Base-by-base conservation (phyloP, 2,329 filamentous ascomycete genomes). In the Aspergillus ochraceus region DNA sequence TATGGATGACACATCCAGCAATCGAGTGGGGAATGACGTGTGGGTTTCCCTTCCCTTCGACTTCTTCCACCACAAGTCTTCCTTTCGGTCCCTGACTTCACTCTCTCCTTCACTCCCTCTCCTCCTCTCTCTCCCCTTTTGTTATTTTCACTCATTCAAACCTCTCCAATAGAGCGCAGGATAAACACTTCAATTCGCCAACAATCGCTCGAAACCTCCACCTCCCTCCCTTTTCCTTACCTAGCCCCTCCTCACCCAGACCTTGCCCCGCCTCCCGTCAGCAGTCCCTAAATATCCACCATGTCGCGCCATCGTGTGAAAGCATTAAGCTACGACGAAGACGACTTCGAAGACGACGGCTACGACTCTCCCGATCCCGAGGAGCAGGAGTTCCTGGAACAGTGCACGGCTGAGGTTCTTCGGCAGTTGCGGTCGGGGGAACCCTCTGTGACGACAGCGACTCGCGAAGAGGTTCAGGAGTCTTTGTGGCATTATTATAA, bases 401-500 rank as follows among this genome's bases (percentile, higher is more conserved):
- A 84, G 45, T 89, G 88, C 54, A 91, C 88, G 0, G 80, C 83
- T 45, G 82, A 88, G 64, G 89, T 96, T 39, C 83, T 86, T 60
- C 81, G 81, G 62, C 83, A 84, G 9, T 80, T 97, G n/a, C 89
- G 87, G 6, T 75, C 79, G 10, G 81, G 85, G 61, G 80, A 83
- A 32, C 78, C 78, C 64, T 86, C 85, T 62, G 82, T 88, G 67
- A 84, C 82, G 71, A 84, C 82, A 70, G 79, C 84, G n/a, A 82
- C 84, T 5, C 85, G 89, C 60, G 79, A 81, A 42, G 89, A 97
- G 71, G 94, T 97, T 63, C 87, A 96, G 73, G 94, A 98, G 62
- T 86, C 93, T 0, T 77, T 99, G 17, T 98, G 92, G 92, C 87
- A 99, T 76, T 97, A 97, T 76, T 98, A 94, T 75, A 98, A 93